Percentiles rank a stretch among this genome's conserved stretches.
Conservation (phyloP, 2,329 filamentous ascomycete genomes). For the Chrysoporthe deuterocubensis region DNA sequence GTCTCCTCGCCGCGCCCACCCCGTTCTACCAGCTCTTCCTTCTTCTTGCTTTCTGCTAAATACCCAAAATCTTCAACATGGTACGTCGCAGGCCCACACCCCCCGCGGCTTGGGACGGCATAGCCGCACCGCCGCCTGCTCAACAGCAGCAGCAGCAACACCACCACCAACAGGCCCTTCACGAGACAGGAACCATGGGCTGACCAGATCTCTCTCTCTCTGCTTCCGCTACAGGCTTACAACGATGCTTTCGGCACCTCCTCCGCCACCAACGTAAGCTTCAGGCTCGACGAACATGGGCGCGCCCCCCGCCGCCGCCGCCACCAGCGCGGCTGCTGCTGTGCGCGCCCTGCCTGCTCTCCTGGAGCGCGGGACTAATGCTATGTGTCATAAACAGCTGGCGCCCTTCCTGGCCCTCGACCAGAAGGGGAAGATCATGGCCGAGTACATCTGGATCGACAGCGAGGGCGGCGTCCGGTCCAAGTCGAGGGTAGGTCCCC, state of each 20-base stretch:
- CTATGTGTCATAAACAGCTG: slow-evolving; percentile 60
- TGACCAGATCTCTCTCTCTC: slow-evolving; percentile 1
- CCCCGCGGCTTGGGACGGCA: not conserved
- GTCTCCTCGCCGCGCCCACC: not conserved
- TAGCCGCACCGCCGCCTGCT: not conserved
- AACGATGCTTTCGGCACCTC: slow-evolving; percentile 17
- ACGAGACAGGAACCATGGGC: not conserved
- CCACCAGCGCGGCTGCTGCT: not conserved
- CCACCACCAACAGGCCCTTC: no score
- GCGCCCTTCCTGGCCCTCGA: slow-evolving; percentile 90
- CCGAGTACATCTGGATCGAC: slow-evolving; percentile 98
- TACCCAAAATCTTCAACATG: slow-evolving; percentile 1
- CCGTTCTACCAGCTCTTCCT: no score
- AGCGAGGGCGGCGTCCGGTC: slow-evolving; percentile 81
- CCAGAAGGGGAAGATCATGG: slow-evolving; percentile 87
- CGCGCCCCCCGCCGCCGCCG: not conserved
- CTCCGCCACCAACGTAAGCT: slow-evolving; percentile 14
- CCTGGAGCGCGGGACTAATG: slow-evolving; percentile 22
- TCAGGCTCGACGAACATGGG: not conserved
- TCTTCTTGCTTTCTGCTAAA: not conserved
- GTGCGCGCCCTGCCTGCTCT: not conserved
- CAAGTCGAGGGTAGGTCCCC: slow-evolving; percentile 85
- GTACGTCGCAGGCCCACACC: not conserved
- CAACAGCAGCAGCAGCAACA: not conserved
- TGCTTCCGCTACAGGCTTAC: not conserved